phyloP scores from a whole-genome alignment of 2,329 filamentous ascomycete species.

The Venturia aucupariae region DNA sequence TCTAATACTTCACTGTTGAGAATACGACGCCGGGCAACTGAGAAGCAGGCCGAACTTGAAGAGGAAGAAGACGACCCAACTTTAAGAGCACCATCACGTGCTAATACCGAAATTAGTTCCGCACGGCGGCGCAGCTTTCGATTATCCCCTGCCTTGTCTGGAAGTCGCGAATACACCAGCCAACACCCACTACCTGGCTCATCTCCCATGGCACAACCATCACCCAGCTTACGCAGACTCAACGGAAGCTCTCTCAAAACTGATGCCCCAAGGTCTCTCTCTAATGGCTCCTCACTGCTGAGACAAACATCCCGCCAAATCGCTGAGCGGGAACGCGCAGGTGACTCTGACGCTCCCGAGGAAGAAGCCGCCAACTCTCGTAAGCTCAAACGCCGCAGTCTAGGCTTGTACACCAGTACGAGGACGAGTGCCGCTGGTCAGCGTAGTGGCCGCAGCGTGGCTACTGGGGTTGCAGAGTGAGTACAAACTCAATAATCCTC shows the following conservation, averaged over 20 bases:
- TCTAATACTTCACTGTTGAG: constrained; percentile 13
- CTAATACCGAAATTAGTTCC: constrained; percentile 34
- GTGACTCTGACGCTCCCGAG: constrained; percentile 1
- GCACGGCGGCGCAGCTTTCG: constrained; percentile 23
- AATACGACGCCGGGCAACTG: constrained; percentile 6
- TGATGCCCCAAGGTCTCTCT: constrained; percentile 6
- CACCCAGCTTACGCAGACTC: neutral
- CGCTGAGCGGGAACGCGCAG: neutral
- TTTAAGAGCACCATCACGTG: constrained; percentile 38
- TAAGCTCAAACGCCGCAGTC: constrained; percentile 3
- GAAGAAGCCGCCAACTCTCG: constrained; percentile 6
- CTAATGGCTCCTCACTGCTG: neutral
- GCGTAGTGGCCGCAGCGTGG: neutral
- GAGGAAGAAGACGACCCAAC: constrained; percentile 30
- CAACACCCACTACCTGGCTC: constrained; percentile 28
- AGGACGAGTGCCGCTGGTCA: neutral
- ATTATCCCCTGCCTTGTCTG: constrained; percentile 16
- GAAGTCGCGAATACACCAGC: constrained; percentile 26
- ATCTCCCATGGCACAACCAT: constrained; percentile 2
- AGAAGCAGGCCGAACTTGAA: constrained; percentile 9
- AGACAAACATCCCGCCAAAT: constrained; percentile 2
- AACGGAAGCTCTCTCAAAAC: constrained; percentile 8
- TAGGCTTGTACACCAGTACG: constrained; percentile 11
- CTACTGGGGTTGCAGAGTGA: neutral
- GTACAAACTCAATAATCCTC: too few species aligned